Percentiles rank a stretch among this genome's conserved stretches.
Evolutionary conservation across 257 asterid species (phyloP).

Genomic region (Jaltomata sinuosa): DNA sequence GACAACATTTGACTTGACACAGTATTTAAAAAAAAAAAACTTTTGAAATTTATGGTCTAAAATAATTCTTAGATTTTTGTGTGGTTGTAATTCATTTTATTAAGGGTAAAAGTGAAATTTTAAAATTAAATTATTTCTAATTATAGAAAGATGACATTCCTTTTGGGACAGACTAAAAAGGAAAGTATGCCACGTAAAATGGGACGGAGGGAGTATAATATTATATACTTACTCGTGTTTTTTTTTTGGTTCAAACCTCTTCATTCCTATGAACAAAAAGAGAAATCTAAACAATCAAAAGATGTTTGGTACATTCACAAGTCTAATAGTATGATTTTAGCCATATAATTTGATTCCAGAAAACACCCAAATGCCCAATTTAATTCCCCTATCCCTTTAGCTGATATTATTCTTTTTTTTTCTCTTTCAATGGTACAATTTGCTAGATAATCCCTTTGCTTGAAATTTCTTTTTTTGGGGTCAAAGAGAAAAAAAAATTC

Average conservation of each 20-base stretch:
- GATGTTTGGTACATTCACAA: slow-evolving; percentile 5
- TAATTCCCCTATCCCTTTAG: neutral
- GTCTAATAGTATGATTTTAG: neutral
- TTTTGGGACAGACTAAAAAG: too few relatives aligned
- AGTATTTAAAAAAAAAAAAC: too few relatives aligned
- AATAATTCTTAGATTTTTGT: too few relatives aligned
- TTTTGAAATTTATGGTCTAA: too few relatives aligned
- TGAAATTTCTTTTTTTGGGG: neutral
- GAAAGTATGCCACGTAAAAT: too few relatives aligned
- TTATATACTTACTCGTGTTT: neutral
- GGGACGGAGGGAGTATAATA: too few relatives aligned
- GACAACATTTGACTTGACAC: too few relatives aligned
- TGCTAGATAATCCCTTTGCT: neutral
- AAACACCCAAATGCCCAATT: neutral
- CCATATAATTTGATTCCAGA: neutral
- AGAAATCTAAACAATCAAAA: neutral
- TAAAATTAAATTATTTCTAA: too few relatives aligned
- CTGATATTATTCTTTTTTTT: neutral
- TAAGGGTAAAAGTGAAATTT: too few relatives aligned
- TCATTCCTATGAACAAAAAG: neutral
- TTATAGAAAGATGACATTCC: too few relatives aligned
- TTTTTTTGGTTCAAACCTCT: neutral
- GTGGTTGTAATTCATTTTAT: too few relatives aligned
- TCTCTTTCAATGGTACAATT: neutral
- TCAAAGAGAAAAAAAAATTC: neutral